Evolutionary conservation across 31 red algal genomes (phyloP).

Genomic region (Odonthalia washingtoniensis): DNA sequence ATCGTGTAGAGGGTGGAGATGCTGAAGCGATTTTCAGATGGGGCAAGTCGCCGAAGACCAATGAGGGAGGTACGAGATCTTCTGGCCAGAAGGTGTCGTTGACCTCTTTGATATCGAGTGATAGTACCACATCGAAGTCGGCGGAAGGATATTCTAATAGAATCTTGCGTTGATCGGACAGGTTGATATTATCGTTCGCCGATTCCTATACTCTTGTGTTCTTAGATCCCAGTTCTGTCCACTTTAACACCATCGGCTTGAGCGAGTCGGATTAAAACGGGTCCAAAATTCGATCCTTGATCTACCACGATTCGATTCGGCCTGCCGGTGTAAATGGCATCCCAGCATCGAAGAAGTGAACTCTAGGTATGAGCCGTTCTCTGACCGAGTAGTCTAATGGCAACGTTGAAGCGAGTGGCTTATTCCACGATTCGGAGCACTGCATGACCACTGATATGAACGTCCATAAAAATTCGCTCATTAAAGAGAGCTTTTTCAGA

Average conservation of each 20-base stretch:
- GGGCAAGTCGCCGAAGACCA: constrained; percentile 44
- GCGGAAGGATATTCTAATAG: not conserved
- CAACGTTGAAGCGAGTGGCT: constrained; percentile 39
- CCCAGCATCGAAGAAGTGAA: constrained; percentile 14
- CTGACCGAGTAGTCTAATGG: not conserved
- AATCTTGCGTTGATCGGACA: constrained; percentile 45
- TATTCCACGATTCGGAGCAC: constrained; percentile 42
- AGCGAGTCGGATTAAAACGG: constrained; percentile 5
- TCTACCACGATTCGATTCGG: constrained; percentile 40
- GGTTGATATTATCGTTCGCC: constrained; percentile 51
- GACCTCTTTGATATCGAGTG: constrained; percentile 21
- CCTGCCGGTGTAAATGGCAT: constrained; percentile 39
- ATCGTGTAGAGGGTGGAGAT: not conserved
- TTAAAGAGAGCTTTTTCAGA: constrained; percentile 31
- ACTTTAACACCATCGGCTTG: constrained; percentile 15
- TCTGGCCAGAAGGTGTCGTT: constrained; percentile 47
- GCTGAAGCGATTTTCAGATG: not conserved
- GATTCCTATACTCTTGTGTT: constrained; percentile 17
- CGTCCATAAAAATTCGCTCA: constrained; percentile 32
- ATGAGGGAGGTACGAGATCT: constrained; percentile 35
- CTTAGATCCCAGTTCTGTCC: constrained; percentile 28
- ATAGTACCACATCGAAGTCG: not conserved
- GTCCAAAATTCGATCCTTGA: constrained; percentile 34
- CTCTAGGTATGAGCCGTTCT: not conserved
- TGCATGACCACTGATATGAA: constrained; percentile 12